Base-by-base conservation (phyloP, 805 yeast species). In the Schizosaccharomyces osmophilus region DNA sequence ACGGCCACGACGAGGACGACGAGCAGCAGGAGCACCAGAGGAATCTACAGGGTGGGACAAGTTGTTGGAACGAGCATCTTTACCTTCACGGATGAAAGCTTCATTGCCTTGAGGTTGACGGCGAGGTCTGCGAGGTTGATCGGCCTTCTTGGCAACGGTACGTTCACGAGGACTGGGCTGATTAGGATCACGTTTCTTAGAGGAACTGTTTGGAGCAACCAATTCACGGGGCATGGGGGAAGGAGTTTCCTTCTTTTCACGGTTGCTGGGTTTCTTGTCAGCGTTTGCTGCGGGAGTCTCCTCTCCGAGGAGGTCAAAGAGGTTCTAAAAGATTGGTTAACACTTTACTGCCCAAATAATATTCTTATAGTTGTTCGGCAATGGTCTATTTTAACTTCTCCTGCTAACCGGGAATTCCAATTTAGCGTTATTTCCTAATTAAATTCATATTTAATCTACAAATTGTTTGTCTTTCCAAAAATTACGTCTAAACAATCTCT, bases 1-100 rank as follows among this genome's bases (percentile, higher is more conserved):
- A 57, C 60, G 60, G 36, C 60, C 60, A 41, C 60, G 60, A 36
- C 48, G 43, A 57, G 60, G 45, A 57, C 60, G 60, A 51, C 59
- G 41, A 13, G 26, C 15, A 9, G 59, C 5, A 36, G 60, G 60
- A 26, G 43, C 48, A 19, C 29, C 45, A 45, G 51, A 6, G 26
- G 51, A n/a, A 9, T 57, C 60, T 6, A 31, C 29, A 31, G 60
- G 60, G 29, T 57, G 43, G 60, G 19, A 5, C 43, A 22, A 19
- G 60, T 57, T 57, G 60, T 22, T 41, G 11, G 31, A n/a, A 36
- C 24, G 42, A 41, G 48, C 60, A 5, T 36, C 60, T 9, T 13
- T 22, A 22, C 60, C 48, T 5, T 57, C 60, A 41, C 60, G 60
- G 45, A 36, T 17, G 36, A 36, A 26, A 22, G 60, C 57, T 24